A percentile compares a stretch with the other conserved stretches of the same genome.
Conservation (phyloP, 2,329 filamentous ascomycete genomes). For the Decorospora gaudefroyi region DNA sequence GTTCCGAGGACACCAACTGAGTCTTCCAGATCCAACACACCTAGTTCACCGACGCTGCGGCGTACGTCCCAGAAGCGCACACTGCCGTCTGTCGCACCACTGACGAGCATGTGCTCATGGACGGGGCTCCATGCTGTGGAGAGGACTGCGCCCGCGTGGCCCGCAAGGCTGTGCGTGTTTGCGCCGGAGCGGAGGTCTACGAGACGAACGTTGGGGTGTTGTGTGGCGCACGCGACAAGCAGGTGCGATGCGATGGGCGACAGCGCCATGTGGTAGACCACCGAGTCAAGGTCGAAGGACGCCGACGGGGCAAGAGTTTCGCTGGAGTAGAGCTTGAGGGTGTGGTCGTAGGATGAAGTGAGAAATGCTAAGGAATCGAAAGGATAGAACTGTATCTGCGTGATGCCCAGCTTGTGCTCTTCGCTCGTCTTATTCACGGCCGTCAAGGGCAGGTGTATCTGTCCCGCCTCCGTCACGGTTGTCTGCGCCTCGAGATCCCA, state of each 20-base stretch:
- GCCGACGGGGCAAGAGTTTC: conserved; percentile 64
- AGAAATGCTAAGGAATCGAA: conserved; percentile 77
- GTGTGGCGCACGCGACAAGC: conserved; percentile 85
- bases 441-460: conserved; percentile 34
- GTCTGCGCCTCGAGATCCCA: conserved; percentile 74
- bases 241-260: conserved; percentile 74
- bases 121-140: conserved; percentile 79
- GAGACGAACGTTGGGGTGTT: conserved; percentile 80
- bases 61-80: conserved; percentile 87
- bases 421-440: conserved; percentile 37
- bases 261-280: conserved; percentile 76
- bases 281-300: conserved; percentile 69
- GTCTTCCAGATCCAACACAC: conserved; percentile 82
- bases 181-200: conserved; percentile 85
- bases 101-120: conserved; percentile 77
- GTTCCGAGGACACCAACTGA: conserved; percentile 66
- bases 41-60: conserved; percentile 74
- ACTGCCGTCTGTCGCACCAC: conserved; percentile 81
- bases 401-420: conserved; percentile 71
- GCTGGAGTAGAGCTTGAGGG: conserved; percentile 74
- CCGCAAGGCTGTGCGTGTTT: conserved; percentile 59
- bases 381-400: conserved; percentile 76
- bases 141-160: conserved; percentile 59
- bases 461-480: conserved; percentile 18
- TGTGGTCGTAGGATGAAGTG: conserved; percentile 77